Evolutionary conservation across 1,284 basidiomycete genomes (phyloP), one percentile per base, ranked within the genome.

Genomic region (Pseudozyma sp.): DNA sequence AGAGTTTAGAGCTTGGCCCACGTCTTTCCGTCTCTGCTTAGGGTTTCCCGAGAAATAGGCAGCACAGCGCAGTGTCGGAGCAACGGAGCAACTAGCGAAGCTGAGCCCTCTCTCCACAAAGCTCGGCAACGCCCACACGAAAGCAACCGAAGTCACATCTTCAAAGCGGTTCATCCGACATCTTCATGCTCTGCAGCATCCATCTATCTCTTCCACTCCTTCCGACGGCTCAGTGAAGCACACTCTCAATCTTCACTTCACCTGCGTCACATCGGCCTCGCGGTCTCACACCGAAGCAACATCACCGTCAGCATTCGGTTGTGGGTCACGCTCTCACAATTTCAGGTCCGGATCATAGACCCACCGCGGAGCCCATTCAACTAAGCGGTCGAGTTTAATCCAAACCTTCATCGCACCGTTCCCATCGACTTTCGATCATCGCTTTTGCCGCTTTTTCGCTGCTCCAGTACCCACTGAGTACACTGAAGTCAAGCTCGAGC

Each of bases 1-100:
- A 53, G 21, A 35, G 47, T 62, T 47, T 55, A 48, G 42, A 44
- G 39, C 45, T 61, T 19, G 40, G 59, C 59, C 66, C 66, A 69
- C 66, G 55, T 39, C 39, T 19, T 54, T 31, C 3, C 21, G 19
- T 48, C 48, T 50, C 48, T 21, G 21, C 18, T 13, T 2, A 7
- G 3, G 14, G 5, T 10, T 9, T n/a, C n/a, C n/a, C 14, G n/a
- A 18, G 6, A 44, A 44, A 21, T 25, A 25, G 45, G 19, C 12
- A 21, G 45, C 45, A 47, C 11, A 52, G 21, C 25, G 25, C 25
- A 31, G 25, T 31, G 6, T 31, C 25, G 25, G 25, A 31, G 25
- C 25, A 31, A 31, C 25, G 25, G 12, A 40, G 39, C 39, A 40
- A n/a, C 39, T 40, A 6, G 39, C 39, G 11, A 40, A 12, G 16